Conservation (phyloP, 805 yeast species). For the Candida silvicultrix region DNA sequence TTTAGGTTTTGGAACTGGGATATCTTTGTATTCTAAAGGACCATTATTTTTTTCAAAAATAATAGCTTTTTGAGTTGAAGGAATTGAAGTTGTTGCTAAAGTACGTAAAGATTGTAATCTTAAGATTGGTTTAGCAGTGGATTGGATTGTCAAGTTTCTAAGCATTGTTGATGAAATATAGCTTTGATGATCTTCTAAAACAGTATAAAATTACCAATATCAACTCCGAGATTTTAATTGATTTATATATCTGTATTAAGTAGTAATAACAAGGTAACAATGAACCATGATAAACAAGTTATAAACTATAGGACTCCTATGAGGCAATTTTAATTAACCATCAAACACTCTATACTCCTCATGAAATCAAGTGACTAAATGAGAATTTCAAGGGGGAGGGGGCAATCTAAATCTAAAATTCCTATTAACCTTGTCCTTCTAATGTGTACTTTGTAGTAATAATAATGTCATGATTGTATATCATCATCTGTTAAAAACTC, state of each 20-base stretch:
- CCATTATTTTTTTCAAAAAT: conserved; percentile 42
- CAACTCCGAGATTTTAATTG: neutral
- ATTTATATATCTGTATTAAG: too few species aligned
- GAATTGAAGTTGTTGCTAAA: conserved; percentile 23
- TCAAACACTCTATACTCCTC: neutral
- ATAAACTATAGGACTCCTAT: neutral
- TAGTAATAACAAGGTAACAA: too few species aligned
- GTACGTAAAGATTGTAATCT: neutral
- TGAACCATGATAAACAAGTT: too few species aligned
- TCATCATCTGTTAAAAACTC: too few species aligned
- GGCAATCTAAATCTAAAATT: too few species aligned
- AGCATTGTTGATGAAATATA: conserved; percentile 2
- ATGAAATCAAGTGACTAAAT: neutral
- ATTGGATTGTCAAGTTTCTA: neutral
- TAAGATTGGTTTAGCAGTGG: neutral
- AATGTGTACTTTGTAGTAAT: too few species aligned
- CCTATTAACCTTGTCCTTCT: too few species aligned
- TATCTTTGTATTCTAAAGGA: conserved; percentile 36
- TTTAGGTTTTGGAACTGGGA: conserved; percentile 50
- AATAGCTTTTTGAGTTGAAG: conserved; percentile 40
- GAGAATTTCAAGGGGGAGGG: too few species aligned
- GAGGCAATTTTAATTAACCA: neutral
- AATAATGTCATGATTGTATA: too few species aligned
- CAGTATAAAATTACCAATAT: too few species aligned
- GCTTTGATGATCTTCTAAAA: too few species aligned